Evolutionary conservation across 495 filamentous ascomycete genomes (phyloP).

Genomic region (Pyrenula aspistea): DNA sequence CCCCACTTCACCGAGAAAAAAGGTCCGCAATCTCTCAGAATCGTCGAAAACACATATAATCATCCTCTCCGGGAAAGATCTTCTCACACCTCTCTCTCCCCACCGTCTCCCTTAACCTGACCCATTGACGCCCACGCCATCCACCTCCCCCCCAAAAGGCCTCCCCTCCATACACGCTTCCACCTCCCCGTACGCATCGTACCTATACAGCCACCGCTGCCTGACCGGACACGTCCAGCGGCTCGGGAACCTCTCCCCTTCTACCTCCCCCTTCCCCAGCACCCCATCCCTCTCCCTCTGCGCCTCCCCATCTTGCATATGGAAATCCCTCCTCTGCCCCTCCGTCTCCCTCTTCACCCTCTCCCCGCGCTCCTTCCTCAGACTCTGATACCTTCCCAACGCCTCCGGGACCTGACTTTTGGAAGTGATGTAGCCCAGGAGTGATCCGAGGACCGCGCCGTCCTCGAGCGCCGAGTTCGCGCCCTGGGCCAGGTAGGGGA

Average conservation of each 20-base stretch:
- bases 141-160: too few relatives aligned
- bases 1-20: too few relatives aligned
- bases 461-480: conserved; percentile 40
- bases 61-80: too few relatives aligned
- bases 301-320: conserved; percentile 33
- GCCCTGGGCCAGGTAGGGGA: conserved; percentile 46
- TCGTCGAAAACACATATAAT: too few relatives aligned
- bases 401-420: conserved; percentile 8
- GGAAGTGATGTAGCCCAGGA: conserved; percentile 2
- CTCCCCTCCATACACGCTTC: conserved; percentile 33
- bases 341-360: conserved; percentile 14
- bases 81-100: too few relatives aligned
- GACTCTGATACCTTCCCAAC: conserved; percentile 14
- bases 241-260: conserved; percentile 45
- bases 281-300: conserved; percentile 38
- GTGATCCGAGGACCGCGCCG: conserved; percentile 31
- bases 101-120: too few relatives aligned
- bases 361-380: conserved; percentile 12
- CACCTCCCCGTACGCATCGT: conserved; percentile 45
- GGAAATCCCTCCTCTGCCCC: conserved; percentile 18
- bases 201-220: conserved; percentile 49
- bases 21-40: too few relatives aligned
- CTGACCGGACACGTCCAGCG: conserved; percentile 49
- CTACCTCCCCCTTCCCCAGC: conserved; percentile 12
- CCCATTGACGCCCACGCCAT: too few relatives aligned